A percentile compares a stretch with the other conserved stretches of the same genome.
phyloP scores from a whole-genome alignment of 1,284 basidiomycete genomes.

The Cryptococcus amylolentus region DNA sequence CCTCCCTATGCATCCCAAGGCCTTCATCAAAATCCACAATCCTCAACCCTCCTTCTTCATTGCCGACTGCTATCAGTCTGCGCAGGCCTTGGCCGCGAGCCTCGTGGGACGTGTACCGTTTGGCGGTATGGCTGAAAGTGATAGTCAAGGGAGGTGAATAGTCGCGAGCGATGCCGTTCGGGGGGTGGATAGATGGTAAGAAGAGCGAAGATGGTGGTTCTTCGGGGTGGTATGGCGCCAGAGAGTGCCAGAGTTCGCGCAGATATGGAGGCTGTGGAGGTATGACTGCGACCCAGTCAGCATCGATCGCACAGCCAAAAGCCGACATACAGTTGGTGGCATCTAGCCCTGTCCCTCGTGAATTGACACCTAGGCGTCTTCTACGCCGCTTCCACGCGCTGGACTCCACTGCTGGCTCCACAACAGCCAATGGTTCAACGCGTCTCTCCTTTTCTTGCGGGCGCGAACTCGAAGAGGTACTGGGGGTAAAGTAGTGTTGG shows the following conservation, averaged over 20 bases:
- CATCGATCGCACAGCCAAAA: background rate
- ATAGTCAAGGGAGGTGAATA: slow-evolving; percentile 36
- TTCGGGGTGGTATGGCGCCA: slow-evolving; percentile 12
- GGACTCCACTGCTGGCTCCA: too few relatives aligned
- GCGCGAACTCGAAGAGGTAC: background rate
- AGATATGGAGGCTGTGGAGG: slow-evolving; percentile 20
- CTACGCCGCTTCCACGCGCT: too few relatives aligned
- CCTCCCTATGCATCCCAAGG: slow-evolving; percentile 20
- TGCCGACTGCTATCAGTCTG: slow-evolving; percentile 38
- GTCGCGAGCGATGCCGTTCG: slow-evolving; percentile 30
- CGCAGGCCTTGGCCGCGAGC: slow-evolving; percentile 16
- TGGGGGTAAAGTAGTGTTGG: background rate
- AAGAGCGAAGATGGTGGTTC: slow-evolving; percentile 25
- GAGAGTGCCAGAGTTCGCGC: slow-evolving; percentile 23
- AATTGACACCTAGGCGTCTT: too few relatives aligned
- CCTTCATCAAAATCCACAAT: slow-evolving; percentile 40
- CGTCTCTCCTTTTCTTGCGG: background rate
- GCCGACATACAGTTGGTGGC: background rate
- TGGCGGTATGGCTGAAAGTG: slow-evolving; percentile 35
- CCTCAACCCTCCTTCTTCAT: slow-evolving; percentile 42
- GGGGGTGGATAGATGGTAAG: slow-evolving; percentile 35
- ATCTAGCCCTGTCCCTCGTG: background rate
- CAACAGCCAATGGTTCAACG: background rate
- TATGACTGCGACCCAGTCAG: slow-evolving; percentile 2
- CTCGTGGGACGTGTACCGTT: slow-evolving; percentile 18